Evolutionary conservation across 2,329 filamentous ascomycete genomes (phyloP), one percentile per base, ranked within the genome.

Genomic region (Trichoderma koningii): DNA sequence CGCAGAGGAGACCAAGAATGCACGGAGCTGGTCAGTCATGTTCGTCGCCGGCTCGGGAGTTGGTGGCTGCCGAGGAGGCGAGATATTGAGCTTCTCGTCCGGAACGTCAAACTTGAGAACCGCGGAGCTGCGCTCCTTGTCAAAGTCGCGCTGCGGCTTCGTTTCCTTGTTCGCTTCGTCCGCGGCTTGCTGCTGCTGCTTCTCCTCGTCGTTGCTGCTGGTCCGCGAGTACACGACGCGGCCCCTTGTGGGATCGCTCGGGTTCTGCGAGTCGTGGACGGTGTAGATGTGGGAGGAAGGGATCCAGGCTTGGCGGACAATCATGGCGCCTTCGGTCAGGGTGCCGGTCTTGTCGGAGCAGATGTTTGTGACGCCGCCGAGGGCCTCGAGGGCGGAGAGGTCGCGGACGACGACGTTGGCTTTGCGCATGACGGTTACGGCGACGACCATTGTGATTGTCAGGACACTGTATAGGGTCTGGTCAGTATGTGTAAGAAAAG

Each of bases 301-400:
- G 45, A 90, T 81, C 85, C 87, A 89, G 0, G 84, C 86, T 72
- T 88, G 87, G 68, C 86, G 82, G 17, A 88, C 85, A 68, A 90
- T 86, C 88, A 90, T 90, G 70, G 87, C 87, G 42, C 88, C 86
- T 69, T 88, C 85, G 0, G 87, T 89, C 15, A 89, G 77, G 0
- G 89, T 91, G 15, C 89, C 89, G 0, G 88, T 91, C 76, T 90
- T 90, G 77, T 90, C 88, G 26, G 87, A 90, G 75, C 88, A 91
- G 70, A 91, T 89, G 71, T 89, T 87, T 64, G 87, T 90, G 26
- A 91, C 87, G 50, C 86, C 88, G 14, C 89, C 89, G 2, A 91
- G 81, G 14, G 88, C 87, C 70, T 91, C 89, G 0, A 91, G 81
- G 0, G 87, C 86, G 3, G 86, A 86, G 50, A 91, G 79, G 70